Conservation (phyloP, 2,329 filamentous ascomycete species). For the Huntiella decipiens region DNA sequence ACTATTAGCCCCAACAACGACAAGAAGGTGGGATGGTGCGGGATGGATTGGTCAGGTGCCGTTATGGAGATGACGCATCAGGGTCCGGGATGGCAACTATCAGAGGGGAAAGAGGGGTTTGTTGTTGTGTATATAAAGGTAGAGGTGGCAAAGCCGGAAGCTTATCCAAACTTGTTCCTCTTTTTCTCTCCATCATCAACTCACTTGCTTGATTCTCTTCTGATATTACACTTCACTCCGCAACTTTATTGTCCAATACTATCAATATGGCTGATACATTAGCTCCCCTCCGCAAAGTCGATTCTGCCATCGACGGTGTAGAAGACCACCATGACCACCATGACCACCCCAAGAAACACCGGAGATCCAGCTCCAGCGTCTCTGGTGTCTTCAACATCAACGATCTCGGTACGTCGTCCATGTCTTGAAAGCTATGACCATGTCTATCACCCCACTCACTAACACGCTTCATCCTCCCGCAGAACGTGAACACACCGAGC, state of each 20-base stretch:
- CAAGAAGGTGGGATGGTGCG: neutral
- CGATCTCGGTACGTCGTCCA: constrained; percentile 51
- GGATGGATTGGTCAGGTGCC: neutral
- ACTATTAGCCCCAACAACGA: neutral
- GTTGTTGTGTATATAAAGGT: neutral
- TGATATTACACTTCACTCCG: neutral
- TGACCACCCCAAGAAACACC: constrained; percentile 40
- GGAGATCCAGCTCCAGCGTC: constrained; percentile 53
- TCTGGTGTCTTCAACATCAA: constrained; percentile 56
- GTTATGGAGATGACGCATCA: neutral
- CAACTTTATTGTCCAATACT: constrained; percentile 3
- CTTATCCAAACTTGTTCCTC: neutral
- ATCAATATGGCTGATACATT: constrained; percentile 22
- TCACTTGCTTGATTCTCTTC: neutral
- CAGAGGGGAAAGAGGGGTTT: neutral
- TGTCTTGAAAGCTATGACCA: neutral
- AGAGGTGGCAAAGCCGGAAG: neutral
- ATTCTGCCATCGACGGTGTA: constrained; percentile 73
- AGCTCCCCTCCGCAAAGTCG: constrained; percentile 59
- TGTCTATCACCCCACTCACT: neutral
- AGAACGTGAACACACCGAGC: constrained; percentile 57
- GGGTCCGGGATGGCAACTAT: neutral
- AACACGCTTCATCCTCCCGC: constrained; percentile 12
- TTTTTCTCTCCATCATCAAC: neutral
- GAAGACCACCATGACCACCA: constrained; percentile 4